Evolutionary conservation across 2,329 filamentous ascomycete species (phyloP).

Genomic region (Penicillium brasilianum): DNA sequence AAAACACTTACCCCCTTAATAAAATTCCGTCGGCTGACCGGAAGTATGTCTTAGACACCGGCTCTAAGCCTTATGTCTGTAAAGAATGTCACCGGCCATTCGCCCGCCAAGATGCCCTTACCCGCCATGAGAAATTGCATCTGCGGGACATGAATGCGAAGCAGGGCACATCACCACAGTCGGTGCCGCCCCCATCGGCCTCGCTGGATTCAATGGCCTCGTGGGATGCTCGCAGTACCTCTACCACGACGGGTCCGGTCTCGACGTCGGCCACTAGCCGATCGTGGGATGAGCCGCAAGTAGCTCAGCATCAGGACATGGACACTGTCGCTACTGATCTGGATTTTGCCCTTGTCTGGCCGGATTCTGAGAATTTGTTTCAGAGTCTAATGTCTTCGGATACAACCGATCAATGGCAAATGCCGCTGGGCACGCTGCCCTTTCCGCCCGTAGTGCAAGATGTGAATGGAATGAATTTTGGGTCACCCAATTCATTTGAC

Average conservation of each 20-base stretch:
- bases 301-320: conserved; percentile 27
- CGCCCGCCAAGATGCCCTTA: conserved; percentile 52
- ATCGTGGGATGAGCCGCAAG: conserved; percentile 33
- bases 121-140: conserved; percentile 52
- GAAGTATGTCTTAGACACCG: conserved; percentile 41
- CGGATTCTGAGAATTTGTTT: conserved; percentile 52
- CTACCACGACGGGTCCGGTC: conserved; percentile 24
- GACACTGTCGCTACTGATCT: conserved; percentile 38
- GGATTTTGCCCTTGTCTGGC: conserved; percentile 52
- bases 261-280: conserved; percentile 30
- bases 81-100: conserved; percentile 49
- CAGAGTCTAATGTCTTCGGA: conserved; percentile 52
- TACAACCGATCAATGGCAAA: conserved; percentile 48
- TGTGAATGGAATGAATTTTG: conserved; percentile 38
- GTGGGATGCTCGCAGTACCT: conserved; percentile 34
- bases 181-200: conserved; percentile 20
- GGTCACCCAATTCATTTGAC: conserved; percentile 44
- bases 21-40: conserved; percentile 26
- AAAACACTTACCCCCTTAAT: background rate
- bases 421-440: conserved; percentile 49
- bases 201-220: conserved; percentile 29
- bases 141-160: conserved; percentile 35
- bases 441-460: conserved; percentile 42
- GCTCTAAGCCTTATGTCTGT: conserved; percentile 49
- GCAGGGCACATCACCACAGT: conserved; percentile 14